These are phyloP conservation scores for Claviceps sp. DNA, from an alignment of 2,329 filamentous ascomycete species.

Conservation along the genomic window DNA sequence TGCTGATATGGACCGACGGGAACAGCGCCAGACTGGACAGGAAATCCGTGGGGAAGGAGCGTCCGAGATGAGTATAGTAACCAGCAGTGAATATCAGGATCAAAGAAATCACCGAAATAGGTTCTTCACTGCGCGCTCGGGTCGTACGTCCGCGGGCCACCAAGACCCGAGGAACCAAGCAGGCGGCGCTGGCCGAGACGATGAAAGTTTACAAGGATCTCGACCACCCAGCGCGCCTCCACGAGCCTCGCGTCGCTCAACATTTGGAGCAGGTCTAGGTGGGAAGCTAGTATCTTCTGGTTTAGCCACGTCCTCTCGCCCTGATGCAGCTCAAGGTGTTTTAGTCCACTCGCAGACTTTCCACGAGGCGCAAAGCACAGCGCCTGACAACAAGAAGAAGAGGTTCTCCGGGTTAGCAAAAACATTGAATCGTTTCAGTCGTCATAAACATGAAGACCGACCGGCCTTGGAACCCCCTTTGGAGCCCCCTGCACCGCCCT, in stretches of 20 bases:
- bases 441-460: background rate
- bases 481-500: conserved; percentile 8
- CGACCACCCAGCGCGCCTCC: conserved; percentile 10
- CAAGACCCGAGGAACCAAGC: conserved; percentile 3
- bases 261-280: conserved; percentile 20
- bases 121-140: conserved; percentile 21
- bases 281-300: conserved; percentile 8
- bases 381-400: conserved; percentile 27
- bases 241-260: conserved; percentile 24
- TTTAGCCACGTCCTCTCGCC: conserved; percentile 11
- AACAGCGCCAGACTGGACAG: conserved; percentile 1
- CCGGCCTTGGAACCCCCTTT: conserved; percentile 5
- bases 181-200: background rate
- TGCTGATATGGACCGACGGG: conserved; percentile 12
- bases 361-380: conserved; percentile 3
- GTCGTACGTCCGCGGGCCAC: conserved; percentile 13
- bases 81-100: conserved; percentile 20
- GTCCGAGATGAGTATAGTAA: conserved; percentile 27
- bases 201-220: conserved; percentile 7
- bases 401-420: conserved; percentile 28
- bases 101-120: conserved; percentile 25
- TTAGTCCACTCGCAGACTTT: background rate
- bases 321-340: conserved; percentile 9
- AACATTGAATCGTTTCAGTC: conserved; percentile 10
- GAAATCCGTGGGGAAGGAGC: conserved; percentile 24